Base-by-base conservation (phyloP, 768 basidiomycete species). In the Agrocybe pediades region DNA sequence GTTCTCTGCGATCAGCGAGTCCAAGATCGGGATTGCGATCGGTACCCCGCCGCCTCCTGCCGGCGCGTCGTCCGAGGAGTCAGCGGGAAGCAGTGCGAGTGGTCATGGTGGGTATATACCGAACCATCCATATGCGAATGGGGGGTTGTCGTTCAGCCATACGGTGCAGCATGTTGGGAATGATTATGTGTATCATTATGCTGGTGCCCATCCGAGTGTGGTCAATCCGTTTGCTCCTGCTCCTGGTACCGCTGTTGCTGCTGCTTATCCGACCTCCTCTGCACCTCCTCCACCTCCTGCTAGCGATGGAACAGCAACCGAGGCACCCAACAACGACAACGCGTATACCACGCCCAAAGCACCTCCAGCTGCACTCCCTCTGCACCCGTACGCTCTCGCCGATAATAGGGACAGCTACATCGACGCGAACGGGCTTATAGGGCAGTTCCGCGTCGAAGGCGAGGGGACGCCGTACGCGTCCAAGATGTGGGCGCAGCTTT, bases 401-500 rank as follows among this genome's bases (percentile, higher is more conserved):
- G 53, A 64, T 9, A 65, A 69, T 17, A 58, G 71, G 17, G 74
- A 74, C 41, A 70, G 71, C 20, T 75, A 74, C 53, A 59, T 68
- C 29, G 63, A 65, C 13, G 65, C 68, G 24, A 63, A 65, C 26
- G 68, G 65, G 27, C 62, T 76, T 39, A 55, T 72, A 17, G 67
- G 68, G 1, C 70, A 69, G 30, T 56, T 56, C 21, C 67, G 73
- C 3, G n/a, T 60, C 66, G 2, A 74, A 79, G 30, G 75, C n/a
- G n/a, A 71, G 42, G 61, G 68, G 42, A 65, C 75, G n/a, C 74
- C 77, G 8, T 63, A 73, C n/a, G 61, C 67, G 16, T 67, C 72
- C 19, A 80, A 75, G 63, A 79, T 81, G 78, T 81, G 81, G 80
- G 79, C 77, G 1, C 75, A 73, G 49, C 64, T 78, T 23, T 75